Evolutionary conservation across 2,329 filamentous ascomycete genomes (phyloP).

Genomic region (Claviceps pazoutovae): DNA sequence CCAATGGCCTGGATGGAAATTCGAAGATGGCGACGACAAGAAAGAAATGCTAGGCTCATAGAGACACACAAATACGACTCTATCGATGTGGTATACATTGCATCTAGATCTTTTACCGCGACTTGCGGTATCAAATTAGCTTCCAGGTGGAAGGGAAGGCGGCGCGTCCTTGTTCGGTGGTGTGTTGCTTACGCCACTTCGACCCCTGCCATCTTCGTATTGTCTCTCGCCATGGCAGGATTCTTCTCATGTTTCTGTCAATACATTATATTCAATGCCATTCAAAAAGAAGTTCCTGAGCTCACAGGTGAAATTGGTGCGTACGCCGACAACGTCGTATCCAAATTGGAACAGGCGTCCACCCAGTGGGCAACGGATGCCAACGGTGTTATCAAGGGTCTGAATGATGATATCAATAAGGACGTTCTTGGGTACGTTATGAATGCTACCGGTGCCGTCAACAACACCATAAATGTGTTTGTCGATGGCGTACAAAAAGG

Average conservation of each 20-base stretch:
- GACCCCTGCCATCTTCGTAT: conserved; percentile 68
- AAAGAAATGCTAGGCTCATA: conserved; percentile 54
- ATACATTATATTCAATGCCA: conserved; percentile 56
- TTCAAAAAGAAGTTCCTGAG: conserved; percentile 63
- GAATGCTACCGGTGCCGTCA: conserved; percentile 68
- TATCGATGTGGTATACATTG: conserved; percentile 80
- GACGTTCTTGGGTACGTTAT: conserved; percentile 80
- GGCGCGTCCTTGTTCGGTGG: conserved; percentile 68
- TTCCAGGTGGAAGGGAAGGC: conserved; percentile 47
- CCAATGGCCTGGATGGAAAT: conserved; percentile 75
- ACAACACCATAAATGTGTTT: conserved; percentile 73
- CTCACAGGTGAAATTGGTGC: conserved; percentile 61
- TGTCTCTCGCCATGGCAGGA: conserved; percentile 69
- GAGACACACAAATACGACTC: conserved; percentile 55
- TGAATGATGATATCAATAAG: conserved; percentile 68
- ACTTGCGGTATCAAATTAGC: conserved; percentile 57
- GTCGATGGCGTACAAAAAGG: conserved; percentile 61
- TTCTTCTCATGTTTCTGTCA: conserved; percentile 75
- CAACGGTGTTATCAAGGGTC: conserved; percentile 55
- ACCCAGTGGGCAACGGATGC: conserved; percentile 62
- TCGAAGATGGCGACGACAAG: conserved; percentile 59
- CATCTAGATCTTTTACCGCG: conserved; percentile 66
- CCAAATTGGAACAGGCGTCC: conserved; percentile 58
- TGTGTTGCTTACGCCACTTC: conserved; percentile 79
- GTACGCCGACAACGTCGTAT: conserved; percentile 67